phyloP scores from a whole-genome alignment of 164 flowering plant genomes.

The Nymphaea colorata region DNA sequence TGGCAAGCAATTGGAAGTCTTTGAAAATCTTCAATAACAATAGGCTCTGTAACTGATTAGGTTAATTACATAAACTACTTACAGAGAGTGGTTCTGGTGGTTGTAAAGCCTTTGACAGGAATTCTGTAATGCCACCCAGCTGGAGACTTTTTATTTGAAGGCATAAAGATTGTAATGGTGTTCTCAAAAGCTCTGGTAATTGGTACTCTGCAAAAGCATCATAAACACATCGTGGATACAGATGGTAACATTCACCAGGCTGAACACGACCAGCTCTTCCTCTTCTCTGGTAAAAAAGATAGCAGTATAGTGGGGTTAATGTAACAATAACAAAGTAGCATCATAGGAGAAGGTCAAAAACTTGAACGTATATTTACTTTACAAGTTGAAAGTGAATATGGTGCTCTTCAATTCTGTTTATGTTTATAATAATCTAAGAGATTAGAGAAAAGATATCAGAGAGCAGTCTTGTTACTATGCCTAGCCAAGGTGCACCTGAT shows the following conservation, averaged over 20 bases:
- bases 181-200: constrained; percentile 88
- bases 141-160: constrained; percentile 86
- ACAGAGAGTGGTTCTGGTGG: constrained; percentile 84
- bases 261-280: constrained; percentile 99
- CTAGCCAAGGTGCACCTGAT: no score
- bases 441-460: no score
- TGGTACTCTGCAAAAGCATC: constrained; percentile 89
- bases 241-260: constrained; percentile 92
- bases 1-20: background rate
- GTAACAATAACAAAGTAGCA: no score
- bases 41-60: background rate
- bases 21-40: background rate
- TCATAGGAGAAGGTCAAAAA: no score
- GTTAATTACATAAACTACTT: constrained; percentile 1
- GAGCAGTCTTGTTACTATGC: no score
- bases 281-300: constrained; percentile 54
- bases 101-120: constrained; percentile 80
- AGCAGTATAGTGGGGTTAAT: no score
- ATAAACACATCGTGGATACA: constrained; percentile 88
- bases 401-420: no score
- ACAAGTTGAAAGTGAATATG: no score
- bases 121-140: constrained; percentile 91
- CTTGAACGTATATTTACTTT: no score
- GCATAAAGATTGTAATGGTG: constrained; percentile 94
- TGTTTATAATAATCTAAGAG: no score